These are phyloP conservation scores for Eleusine coracana DNA, from an alignment of 176 grass and related monocot species.

Conservation along the genomic window DNA sequence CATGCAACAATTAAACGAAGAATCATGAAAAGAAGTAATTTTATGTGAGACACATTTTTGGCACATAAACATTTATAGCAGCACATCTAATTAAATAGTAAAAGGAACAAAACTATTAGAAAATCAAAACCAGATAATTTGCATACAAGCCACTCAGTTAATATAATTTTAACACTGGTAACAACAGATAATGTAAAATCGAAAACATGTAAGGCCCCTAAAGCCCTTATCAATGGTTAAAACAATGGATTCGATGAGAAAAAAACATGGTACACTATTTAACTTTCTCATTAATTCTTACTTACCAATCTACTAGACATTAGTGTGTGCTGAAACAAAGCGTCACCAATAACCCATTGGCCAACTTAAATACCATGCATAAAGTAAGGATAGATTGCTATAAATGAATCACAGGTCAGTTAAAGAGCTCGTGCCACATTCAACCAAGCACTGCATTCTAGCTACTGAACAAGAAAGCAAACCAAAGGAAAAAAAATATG, in stretches of 20 bases:
- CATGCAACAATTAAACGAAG: conserved; percentile 23
- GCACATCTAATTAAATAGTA: conserved; percentile 6
- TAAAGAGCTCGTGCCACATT: conserved; percentile 7
- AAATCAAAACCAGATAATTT: not conserved
- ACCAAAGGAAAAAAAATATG: not conserved
- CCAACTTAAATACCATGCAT: not conserved
- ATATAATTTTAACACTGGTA: not conserved
- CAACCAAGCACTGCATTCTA: not conserved
- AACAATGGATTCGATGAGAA: conserved; percentile 18
- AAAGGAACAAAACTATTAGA: not conserved
- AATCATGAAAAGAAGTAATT: conserved; percentile 10
- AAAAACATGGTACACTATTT: conserved; percentile 4
- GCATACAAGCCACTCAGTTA: conserved; percentile 14
- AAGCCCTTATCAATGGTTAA: conserved; percentile 6
- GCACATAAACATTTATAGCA: conserved; percentile 24
- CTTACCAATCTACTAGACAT: conserved; percentile 17
- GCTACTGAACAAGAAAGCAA: not conserved
- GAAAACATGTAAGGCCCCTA: conserved; percentile 18
- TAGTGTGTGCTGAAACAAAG: not conserved
- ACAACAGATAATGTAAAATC: not conserved
- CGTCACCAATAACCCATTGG: not conserved
- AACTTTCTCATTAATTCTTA: conserved; percentile 12
- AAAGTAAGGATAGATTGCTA: not conserved
- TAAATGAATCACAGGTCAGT: conserved; percentile 3
- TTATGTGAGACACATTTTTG: conserved; percentile 13